phyloP scores from a whole-genome alignment of 306 rosid species.

The Glycine soja region DNA sequence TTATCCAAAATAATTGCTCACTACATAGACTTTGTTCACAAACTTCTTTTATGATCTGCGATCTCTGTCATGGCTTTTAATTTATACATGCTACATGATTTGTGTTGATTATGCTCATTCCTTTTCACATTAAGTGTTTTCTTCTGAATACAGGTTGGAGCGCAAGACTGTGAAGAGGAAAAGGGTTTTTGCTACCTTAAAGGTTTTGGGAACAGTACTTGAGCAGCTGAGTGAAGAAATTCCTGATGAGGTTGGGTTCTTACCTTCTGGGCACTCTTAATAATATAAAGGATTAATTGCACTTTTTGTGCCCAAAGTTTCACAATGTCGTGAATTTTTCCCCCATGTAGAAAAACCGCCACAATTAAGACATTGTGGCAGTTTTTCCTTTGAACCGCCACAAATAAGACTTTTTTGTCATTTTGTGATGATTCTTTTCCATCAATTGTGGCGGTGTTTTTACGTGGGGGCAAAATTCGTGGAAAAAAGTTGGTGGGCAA shows the following conservation, averaged over 20 bases:
- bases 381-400: too few relatives aligned
- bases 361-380: too few relatives aligned
- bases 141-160: conserved; percentile 73
- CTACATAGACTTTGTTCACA: background rate
- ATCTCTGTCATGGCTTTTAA: conserved; percentile 17
- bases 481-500: too few relatives aligned
- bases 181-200: conserved; percentile 86
- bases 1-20: background rate
- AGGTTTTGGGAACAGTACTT: conserved; percentile 81
- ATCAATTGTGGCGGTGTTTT: too few relatives aligned
- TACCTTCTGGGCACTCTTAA: conserved; percentile 19
- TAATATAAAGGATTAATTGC: background rate
- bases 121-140: conserved; percentile 6
- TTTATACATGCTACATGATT: background rate
- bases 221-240: conserved; percentile 79
- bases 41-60: background rate
- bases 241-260: conserved; percentile 83
- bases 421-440: too few relatives aligned
- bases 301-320: too few relatives aligned
- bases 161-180: conserved; percentile 85
- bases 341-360: too few relatives aligned
- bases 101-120: conserved; percentile 20
- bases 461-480: too few relatives aligned
- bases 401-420: too few relatives aligned
- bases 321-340: too few relatives aligned